A percentile compares a stretch with the other conserved stretches of the same genome.
Conservation (phyloP, 2,329 filamentous ascomycete genomes). For the Nemania serpens region DNA sequence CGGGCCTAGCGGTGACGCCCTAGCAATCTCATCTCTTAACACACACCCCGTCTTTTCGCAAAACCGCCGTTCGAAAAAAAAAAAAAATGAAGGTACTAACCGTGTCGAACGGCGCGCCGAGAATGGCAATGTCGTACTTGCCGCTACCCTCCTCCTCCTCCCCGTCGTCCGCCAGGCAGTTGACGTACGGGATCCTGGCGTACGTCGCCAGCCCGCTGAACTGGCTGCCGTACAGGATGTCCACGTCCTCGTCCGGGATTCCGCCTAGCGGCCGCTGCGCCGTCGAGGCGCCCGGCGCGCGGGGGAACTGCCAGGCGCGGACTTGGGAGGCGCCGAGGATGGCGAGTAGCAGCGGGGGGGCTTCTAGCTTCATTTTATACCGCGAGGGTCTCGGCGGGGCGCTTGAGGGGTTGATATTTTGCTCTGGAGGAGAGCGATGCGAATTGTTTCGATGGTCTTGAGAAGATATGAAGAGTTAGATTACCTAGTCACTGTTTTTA, state of each 20-base stretch:
- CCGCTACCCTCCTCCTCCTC: conserved; percentile 27
- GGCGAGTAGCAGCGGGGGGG: not conserved
- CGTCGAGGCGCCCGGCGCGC: conserved; percentile 13
- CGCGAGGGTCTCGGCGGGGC: no score
- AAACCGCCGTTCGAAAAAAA: not conserved
- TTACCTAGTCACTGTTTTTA: no score
- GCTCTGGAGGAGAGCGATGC: no score
- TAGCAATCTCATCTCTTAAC: no score
- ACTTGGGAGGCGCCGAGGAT: conserved; percentile 14
- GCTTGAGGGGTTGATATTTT: no score
- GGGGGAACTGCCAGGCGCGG: conserved; percentile 34
- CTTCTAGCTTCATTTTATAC: conserved; percentile 5
- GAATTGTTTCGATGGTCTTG: no score
- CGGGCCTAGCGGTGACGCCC: conserved; percentile 43
- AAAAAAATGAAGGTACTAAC: conserved; percentile 30
- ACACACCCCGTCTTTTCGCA: not conserved
- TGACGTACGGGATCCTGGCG: conserved; percentile 63
- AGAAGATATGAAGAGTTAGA: no score
- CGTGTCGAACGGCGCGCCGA: conserved; percentile 58
- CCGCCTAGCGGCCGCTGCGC: conserved; percentile 29
- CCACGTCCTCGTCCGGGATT: conserved; percentile 40
- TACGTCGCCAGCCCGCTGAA: conserved; percentile 66
- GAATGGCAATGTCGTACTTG: conserved; percentile 61
- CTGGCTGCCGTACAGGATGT: conserved; percentile 49
- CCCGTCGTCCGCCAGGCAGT: conserved; percentile 59